A percentile compares a stretch with the other conserved stretches of the same genome.
Evolutionary conservation across 768 basidiomycete species (phyloP).

Genomic region (Mycena galericulata): DNA sequence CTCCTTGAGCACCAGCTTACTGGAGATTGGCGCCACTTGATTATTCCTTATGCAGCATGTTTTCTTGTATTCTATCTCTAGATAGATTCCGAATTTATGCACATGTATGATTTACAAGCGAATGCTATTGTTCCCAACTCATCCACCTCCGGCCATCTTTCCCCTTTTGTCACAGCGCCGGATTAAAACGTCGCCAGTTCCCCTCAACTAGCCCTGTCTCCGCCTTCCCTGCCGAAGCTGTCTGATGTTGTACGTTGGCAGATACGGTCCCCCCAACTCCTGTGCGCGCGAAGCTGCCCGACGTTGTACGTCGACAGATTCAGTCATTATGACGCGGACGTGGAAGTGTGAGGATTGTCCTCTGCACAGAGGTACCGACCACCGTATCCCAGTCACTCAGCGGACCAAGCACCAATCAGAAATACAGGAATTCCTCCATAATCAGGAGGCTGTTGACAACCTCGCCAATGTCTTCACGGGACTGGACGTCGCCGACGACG

Average conservation of each 20-base stretch:
- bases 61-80: constrained; percentile 12
- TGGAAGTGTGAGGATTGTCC: constrained; percentile 15
- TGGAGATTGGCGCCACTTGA: constrained; percentile 15
- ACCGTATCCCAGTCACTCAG: not conserved
- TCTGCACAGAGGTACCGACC: constrained; percentile 10
- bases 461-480: not conserved
- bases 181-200: not conserved
- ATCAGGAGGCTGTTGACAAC: not conserved
- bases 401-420: not conserved
- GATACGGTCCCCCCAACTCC: too few species aligned
- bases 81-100: constrained; percentile 6
- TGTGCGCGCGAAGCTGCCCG: too few species aligned
- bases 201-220: too few species aligned
- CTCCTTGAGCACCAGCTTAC: constrained; percentile 5
- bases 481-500: not conserved
- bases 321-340: constrained; percentile 3
- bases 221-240: too few species aligned
- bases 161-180: constrained; percentile 1
- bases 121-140: constrained; percentile 3
- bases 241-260: too few species aligned
- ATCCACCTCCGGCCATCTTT: not conserved
- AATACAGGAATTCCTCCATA: not conserved
- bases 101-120: not conserved
- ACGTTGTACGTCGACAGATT: constrained; percentile 7
- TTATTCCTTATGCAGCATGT: constrained; percentile 1